phyloP scores from a whole-genome alignment of 2,329 filamentous ascomycete genomes.

The Aspergillus glaucus region DNA sequence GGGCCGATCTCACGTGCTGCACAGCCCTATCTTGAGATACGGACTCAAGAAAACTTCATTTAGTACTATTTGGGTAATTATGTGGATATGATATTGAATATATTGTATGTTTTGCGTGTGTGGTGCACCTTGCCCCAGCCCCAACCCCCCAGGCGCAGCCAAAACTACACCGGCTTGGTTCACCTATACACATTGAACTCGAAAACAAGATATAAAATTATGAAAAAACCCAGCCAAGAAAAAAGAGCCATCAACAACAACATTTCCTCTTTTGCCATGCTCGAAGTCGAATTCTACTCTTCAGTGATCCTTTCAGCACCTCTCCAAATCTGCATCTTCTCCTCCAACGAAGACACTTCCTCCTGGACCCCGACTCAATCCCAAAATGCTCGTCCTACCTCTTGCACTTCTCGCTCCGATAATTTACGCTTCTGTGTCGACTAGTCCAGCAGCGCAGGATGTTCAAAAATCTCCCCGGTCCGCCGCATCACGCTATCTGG shows the following conservation, averaged over 20 bases:
- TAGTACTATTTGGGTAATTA: no score
- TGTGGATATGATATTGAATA: no score
- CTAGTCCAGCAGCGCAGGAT: constrained; percentile 9
- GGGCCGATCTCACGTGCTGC: no score
- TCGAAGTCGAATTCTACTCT: constrained; percentile 10
- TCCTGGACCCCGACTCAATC: constrained; percentile 1
- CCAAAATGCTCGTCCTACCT: constrained; percentile 8
- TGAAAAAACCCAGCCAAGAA: neutral
- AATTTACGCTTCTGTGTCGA: constrained; percentile 9
- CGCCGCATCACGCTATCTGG: constrained; percentile 15
- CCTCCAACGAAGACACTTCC: constrained; percentile 5
- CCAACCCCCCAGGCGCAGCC: no score
- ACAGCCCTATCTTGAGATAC: no score
- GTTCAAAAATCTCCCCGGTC: constrained; percentile 14
- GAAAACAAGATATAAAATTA: constrained; percentile 3
- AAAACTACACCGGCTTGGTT: no score
- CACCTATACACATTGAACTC: no score
- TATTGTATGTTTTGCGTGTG: no score
- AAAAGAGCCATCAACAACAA: neutral
- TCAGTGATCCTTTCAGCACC: constrained; percentile 8
- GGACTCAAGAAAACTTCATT: no score
- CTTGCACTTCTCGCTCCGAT: constrained; percentile 4
- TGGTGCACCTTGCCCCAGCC: no score
- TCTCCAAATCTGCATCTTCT: constrained; percentile 13
- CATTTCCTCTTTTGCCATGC: constrained; percentile 3